Evolutionary conservation across 805 yeast genomes (phyloP), one percentile per base, ranked within the genome.

Genomic region (Kregervanrija delftensis): DNA sequence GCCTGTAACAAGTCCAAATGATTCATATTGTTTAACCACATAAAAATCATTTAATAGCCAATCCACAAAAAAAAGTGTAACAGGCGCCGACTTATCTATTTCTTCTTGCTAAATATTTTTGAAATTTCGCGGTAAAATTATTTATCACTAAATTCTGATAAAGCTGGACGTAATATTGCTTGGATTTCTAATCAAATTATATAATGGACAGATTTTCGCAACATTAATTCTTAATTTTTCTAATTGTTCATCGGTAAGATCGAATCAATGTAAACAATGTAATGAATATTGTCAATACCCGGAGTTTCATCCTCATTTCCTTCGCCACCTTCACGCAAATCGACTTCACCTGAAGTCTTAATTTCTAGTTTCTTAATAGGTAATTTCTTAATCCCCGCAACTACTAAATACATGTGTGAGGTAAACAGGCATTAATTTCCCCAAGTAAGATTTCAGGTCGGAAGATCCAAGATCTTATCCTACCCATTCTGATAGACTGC

Each of bases 381-480:
- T n/a, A 43, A 17, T 30, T 34, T 38, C 12, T 43, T 33, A n/a
- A 43, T 33, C 11, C 41, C 45, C 15, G 45, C 45, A 28, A 43
- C 45, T n/a, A 43, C 45, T 11, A 43, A 28, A 28, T 30, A 43
- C 45, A 43, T 43, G 31, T 43, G 31, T 43, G 45, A 12, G 45
- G 28, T 17, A 43, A 37, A 14, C 45, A 43, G 5, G 42, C 45
- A 11, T 41, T 41, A 10, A 43, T 15, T 8, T 33, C 45, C 12
- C 42, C 45, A n/a, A 43, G 30, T 11, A 43, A 35, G 15, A 43
- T 13, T 28, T 43, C 45, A 17, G 45, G 45, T 11, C 45, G 3
- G 45, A 43, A 13, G 45, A 17, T 17, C 45, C 45, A n/a, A 43
- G 30, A 31, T 38, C 37, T 30, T 37, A 43, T 15, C 45, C 45